These are phyloP conservation scores for Dryas alaskensis DNA, from an alignment of 306 rosid species.

Conservation along the genomic window DNA sequence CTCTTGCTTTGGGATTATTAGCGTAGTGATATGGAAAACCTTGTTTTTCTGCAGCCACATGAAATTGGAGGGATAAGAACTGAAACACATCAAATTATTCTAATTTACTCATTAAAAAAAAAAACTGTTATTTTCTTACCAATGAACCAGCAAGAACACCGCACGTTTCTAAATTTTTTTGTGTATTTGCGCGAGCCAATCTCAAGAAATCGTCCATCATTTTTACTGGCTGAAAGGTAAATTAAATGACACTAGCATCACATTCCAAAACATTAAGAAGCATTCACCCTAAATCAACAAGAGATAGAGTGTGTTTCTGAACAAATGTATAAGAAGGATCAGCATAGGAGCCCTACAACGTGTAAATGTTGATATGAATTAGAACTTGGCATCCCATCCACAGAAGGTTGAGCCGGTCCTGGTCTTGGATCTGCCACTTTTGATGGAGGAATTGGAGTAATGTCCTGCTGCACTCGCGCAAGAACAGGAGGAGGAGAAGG, in stretches of 20 bases:
- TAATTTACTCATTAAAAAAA: background rate
- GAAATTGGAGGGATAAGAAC: slow-evolving; percentile 32
- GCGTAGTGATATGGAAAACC: slow-evolving; percentile 89
- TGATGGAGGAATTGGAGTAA: slow-evolving; percentile 68
- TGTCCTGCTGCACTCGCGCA: slow-evolving; percentile 67
- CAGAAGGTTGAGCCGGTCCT: slow-evolving; percentile 67
- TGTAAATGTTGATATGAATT: slow-evolving; percentile 73
- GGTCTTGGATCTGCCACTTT: slow-evolving; percentile 99
- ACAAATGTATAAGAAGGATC: background rate
- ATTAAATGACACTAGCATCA: slow-evolving; percentile 25
- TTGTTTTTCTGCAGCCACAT: slow-evolving; percentile 78
- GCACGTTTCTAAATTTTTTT: slow-evolving; percentile 85
- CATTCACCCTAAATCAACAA: slow-evolving; percentile 13
- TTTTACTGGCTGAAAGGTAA: slow-evolving; percentile 72
- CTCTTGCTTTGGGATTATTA: slow-evolving; percentile 96
- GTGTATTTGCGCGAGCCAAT: slow-evolving; percentile 77
- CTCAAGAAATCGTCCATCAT: slow-evolving; percentile 93
- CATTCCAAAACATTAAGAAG: slow-evolving; percentile 10
- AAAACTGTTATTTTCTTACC: slow-evolving; percentile 43
- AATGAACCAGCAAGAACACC: slow-evolving; percentile 95
- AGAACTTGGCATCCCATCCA: slow-evolving; percentile 51
- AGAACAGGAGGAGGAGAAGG: slow-evolving; percentile 94
- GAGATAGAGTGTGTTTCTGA: background rate
- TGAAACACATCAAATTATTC: slow-evolving; percentile 22
- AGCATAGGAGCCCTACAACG: slow-evolving; percentile 50